Base-by-base conservation (phyloP, 345 rosid species). In the Reutealis trisperma region DNA sequence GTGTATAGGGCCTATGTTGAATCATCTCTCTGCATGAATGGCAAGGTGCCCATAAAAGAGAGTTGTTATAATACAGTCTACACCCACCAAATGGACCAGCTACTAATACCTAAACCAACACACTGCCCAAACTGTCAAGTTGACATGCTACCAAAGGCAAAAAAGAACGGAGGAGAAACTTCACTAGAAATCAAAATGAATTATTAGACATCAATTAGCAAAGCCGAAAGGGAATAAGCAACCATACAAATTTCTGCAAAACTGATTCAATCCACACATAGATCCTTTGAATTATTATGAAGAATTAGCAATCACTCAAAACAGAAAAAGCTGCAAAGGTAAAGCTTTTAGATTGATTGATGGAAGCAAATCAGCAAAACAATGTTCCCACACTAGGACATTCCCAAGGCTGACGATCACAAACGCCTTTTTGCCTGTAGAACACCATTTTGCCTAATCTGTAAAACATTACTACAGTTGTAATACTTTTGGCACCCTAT, bases 1-100 rank as follows among this genome's bases (percentile, higher is more conserved):
- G 83, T 6, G 79, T 80, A 9, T 80, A 80, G 13, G 83, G 79
- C 73, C 83, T 75, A 37, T 80, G 83, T 67, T 80, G 83, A 63
- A 80, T 80, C 83, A 80, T 80, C 71, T 80, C 83, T 42, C 83
- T 80, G 83, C 67, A 55, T 44, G 61, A 55, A 63, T 6, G 49
- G 32, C 55, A 79, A 42, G 34, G 44, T 77, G 73, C 34, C 58
- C 73, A 57, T 25, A 34, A 30, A 63, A 14, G 14, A 65, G 32
- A 10, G 25, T 54, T 12, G 32, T 71, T 37, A 71, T 32, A 19
- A 18, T 3, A 72, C 54, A 66, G 19, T n/a, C 15, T 15, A 44
- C 32, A 67, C 16, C 54, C 42, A 14, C 54, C 18, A 37, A 37
- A 42, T 42, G 52, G 16, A 67, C 25, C 49, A 41, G 0, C 22